phyloP scores from a whole-genome alignment of 257 asterid species.

The Coffea eugenioides region DNA sequence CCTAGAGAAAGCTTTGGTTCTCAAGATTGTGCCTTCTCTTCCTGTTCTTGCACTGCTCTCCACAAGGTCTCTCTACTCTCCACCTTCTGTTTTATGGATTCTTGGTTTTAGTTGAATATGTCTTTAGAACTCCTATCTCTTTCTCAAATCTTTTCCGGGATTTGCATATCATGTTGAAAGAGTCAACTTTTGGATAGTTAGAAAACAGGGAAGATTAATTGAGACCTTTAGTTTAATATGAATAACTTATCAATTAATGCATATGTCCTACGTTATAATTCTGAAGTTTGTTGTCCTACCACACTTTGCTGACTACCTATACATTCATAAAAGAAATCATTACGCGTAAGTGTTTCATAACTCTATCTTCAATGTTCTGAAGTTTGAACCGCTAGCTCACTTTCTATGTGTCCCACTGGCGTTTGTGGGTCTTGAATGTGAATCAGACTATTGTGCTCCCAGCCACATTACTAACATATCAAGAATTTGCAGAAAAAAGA shows the following conservation, averaged over 20 bases:
- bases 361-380: background rate
- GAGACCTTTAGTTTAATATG: background rate
- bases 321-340: background rate
- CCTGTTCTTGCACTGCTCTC: conserved; percentile 83
- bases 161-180: background rate
- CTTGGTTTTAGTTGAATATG: background rate
- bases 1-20: conserved; percentile 71
- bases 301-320: background rate
- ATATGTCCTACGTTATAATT: conserved; percentile 8
- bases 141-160: background rate
- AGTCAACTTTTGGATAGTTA: background rate
- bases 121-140: background rate
- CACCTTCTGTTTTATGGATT: background rate
- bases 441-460: background rate
- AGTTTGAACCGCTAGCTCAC: background rate
- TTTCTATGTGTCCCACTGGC: background rate
- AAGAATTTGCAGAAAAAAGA: background rate
- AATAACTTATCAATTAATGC: background rate
- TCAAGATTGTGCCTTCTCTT: conserved; percentile 76
- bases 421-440: conserved; percentile 12
- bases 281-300: background rate
- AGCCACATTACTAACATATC: background rate
- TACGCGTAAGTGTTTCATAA: background rate
- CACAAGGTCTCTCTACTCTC: conserved; percentile 43
- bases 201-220: background rate